Conservation (phyloP, 345 rosid species). For the Dipteronia sinensis region DNA sequence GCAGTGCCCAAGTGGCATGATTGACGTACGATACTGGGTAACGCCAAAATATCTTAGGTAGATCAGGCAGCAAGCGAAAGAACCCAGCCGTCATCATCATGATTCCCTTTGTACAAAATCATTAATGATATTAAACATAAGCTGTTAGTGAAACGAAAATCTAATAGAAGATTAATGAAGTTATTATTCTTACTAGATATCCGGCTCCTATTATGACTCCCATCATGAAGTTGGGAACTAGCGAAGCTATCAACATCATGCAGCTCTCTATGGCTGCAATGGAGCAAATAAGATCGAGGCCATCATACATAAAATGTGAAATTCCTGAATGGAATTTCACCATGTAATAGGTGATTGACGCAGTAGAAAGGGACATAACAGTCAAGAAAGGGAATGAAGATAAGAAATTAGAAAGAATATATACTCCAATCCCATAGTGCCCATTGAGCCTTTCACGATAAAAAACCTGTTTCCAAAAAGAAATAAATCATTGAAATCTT, state of each 20-base stretch:
- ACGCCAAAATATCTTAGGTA: constrained; percentile 55
- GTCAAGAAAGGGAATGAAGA: constrained; percentile 54
- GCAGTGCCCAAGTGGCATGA: constrained; percentile 53
- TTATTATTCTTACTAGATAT: constrained; percentile 43
- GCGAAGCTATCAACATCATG: constrained; percentile 59
- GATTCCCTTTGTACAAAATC: constrained; percentile 35
- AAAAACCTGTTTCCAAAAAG: constrained; percentile 37
- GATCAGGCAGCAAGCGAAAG: constrained; percentile 44
- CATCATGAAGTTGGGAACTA: constrained; percentile 57
- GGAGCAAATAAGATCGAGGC: constrained; percentile 40
- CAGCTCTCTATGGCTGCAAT: constrained; percentile 56
- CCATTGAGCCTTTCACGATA: constrained; percentile 47
- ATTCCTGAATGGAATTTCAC: constrained; percentile 45
- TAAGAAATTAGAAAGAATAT: constrained; percentile 47
- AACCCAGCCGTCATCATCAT: constrained; percentile 55
- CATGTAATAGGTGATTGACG: constrained; percentile 46
- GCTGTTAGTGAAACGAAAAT: background rate
- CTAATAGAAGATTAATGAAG: background rate
- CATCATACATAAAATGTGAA: constrained; percentile 30
- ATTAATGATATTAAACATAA: constrained; percentile 8
- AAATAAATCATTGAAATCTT: constrained; percentile 6
- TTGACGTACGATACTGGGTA: constrained; percentile 55
- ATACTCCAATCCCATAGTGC: constrained; percentile 46
- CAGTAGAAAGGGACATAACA: constrained; percentile 35
- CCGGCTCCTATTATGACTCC: constrained; percentile 55